Evolutionary conservation across 352 stramenopile species (phyloP), one percentile per base, ranked within the genome.

Genomic region (Thraustotheca clavata): DNA sequence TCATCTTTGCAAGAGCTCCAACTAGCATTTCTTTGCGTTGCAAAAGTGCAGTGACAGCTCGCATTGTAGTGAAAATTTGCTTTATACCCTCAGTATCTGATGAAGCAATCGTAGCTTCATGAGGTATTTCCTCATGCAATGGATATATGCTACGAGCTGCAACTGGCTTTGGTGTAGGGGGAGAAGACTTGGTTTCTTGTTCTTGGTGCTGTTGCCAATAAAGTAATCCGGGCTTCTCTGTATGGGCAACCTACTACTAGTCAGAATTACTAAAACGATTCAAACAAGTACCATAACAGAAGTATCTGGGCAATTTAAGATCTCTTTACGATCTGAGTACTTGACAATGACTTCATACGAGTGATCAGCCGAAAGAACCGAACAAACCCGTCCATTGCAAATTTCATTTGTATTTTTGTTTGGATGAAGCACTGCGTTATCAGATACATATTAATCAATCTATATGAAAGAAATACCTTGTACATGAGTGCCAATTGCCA

Each of bases 1-100:
- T 88, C 63, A 93, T 71, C 33, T 59, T 70, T 1, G 70, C 52
- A 31, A 91, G 59, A 0, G 73, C 71, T 16, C 55, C 52, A 18
- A 93, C 49, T 20, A 93, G 73, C 26, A 76, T 70, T 59, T 91
- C 81, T 57, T 93, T 93, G 20, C 81, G 78, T n/a, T 87, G 71
- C 16, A 93, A 67, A 34, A 93, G 38, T 49, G 73, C 74, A 36
- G 76, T 78, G n/a, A 90, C 80, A 3, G 71, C 54, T 0, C 82
- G 52, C 9, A 88, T 68, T 11, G 46, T 20, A 3, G 33, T 14
- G 22, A 67, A 34, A 4, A 34, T 67, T 4, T 20, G 52, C 43
- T 52, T 52, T 2, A 31, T 52, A 9, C 16, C n/a, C 24, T 11
- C 7, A 6, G 43, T 31, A 11, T 14, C 43, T 11, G 43, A 24